Evolutionary conservation across 2,329 filamentous ascomycete genomes (phyloP).

Genomic region (Bisporella sp.): DNA sequence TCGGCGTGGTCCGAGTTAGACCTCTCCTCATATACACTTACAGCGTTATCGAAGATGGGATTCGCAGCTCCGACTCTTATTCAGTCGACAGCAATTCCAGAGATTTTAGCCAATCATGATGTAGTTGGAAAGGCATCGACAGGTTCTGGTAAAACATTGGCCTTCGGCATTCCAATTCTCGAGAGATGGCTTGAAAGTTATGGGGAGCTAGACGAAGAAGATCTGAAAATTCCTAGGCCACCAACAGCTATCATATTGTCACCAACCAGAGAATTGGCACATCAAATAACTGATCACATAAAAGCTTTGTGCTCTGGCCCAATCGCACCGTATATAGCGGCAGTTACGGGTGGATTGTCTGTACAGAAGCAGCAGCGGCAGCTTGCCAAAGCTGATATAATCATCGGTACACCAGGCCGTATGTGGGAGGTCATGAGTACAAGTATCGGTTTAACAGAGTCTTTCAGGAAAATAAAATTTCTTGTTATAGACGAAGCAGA

Average conservation of each 20-base stretch:
- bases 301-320: conserved; percentile 60
- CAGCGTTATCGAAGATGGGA: conserved; percentile 69
- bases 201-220: conserved; percentile 33
- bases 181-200: conserved; percentile 65
- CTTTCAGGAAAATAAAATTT: conserved; percentile 69
- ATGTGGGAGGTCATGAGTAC: conserved; percentile 89
- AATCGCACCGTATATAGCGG: conserved; percentile 66
- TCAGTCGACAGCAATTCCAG: conserved; percentile 72
- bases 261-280: conserved; percentile 87
- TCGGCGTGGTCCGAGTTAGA: conserved; percentile 72
- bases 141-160: conserved; percentile 92
- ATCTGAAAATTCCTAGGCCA: conserved; percentile 31
- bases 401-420: conserved; percentile 88
- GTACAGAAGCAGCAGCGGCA: conserved; percentile 92
- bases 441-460: conserved; percentile 59
- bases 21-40: conserved; percentile 64
- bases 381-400: conserved; percentile 76
- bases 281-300: conserved; percentile 82
- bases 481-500: conserved; percentile 94
- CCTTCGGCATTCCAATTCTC: conserved; percentile 88
- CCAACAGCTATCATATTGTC: conserved; percentile 79
- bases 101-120: conserved; percentile 76
- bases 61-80: conserved; percentile 79
- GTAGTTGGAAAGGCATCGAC: conserved; percentile 95
- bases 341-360: conserved; percentile 85